Percentiles rank a stretch among this genome's conserved stretches.
phyloP scores from a whole-genome alignment of 345 rosid species.

The Barbarea vulgaris region DNA sequence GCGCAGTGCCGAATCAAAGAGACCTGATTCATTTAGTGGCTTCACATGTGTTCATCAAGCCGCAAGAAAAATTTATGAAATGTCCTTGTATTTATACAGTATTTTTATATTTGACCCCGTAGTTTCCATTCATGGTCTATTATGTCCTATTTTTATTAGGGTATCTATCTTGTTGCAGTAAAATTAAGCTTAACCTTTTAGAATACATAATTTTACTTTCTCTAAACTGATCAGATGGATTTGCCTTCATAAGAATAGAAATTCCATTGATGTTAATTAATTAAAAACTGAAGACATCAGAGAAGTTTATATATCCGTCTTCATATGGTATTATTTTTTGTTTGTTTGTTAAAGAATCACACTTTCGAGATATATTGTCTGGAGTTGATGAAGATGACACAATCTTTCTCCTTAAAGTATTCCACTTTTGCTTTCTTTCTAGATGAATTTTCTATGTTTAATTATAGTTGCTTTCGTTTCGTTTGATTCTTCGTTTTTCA shows the following conservation, averaged over 20 bases:
- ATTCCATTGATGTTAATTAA: not conserved
- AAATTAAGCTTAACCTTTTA: not conserved
- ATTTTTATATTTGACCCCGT: not conserved
- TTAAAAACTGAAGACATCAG: not conserved
- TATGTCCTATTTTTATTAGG: not conserved
- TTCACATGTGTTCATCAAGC: slow-evolving; percentile 23
- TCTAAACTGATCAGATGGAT: not conserved
- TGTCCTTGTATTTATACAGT: not conserved
- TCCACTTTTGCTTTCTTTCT: not conserved
- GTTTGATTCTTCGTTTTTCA: not conserved
- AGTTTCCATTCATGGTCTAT: not conserved
- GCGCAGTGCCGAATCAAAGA: not conserved
- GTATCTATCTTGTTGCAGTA: not conserved
- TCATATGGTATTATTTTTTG: not conserved
- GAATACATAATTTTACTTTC: not conserved
- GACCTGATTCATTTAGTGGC: slow-evolving; percentile 30
- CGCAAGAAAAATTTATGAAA: not conserved
- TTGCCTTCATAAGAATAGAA: not conserved
- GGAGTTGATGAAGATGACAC: not conserved
- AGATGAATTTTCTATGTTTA: not conserved
- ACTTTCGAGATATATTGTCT: not conserved
- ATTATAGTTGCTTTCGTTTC: not conserved
- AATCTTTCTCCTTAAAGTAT: no score
- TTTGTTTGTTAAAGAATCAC: not conserved
- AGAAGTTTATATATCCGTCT: not conserved